phyloP scores from a whole-genome alignment of 371 early-diverging fungal genomes.

The Circinella umbellata region DNA sequence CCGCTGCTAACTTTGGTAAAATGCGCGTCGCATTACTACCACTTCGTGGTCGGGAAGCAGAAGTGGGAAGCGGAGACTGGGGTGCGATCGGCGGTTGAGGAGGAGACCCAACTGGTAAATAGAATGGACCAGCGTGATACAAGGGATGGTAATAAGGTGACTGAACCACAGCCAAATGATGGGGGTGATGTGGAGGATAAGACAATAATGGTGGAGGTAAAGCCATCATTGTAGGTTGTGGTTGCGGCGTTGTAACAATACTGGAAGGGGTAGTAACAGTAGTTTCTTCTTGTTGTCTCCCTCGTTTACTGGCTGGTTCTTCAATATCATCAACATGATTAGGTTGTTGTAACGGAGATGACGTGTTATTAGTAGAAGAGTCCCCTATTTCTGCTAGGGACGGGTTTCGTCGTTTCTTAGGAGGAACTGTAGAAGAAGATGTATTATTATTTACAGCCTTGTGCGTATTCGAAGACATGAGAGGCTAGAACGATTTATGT shows the following conservation, averaged over 20 bases:
- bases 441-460: constrained; percentile 3
- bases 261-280: not conserved
- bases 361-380: constrained; percentile 11
- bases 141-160: constrained; percentile 20
- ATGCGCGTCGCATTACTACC: constrained; percentile 8
- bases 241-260: not conserved
- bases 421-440: constrained; percentile 14
- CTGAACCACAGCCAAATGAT: not conserved
- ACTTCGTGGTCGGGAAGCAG: not conserved
- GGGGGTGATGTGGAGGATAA: constrained; percentile 11
- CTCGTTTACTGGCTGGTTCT: not conserved
- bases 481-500: too few species aligned
- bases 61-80: constrained; percentile 11
- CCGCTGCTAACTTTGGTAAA: constrained; percentile 9
- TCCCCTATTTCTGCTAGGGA: constrained; percentile 1
- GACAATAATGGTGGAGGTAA: constrained; percentile 19
- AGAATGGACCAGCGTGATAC: constrained; percentile 20
- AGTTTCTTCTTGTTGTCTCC: constrained; percentile 3
- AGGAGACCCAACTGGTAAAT: constrained; percentile 17
- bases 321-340: constrained; percentile 6
- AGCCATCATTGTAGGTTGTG: constrained; percentile 14
- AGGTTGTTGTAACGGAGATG: constrained; percentile 11
- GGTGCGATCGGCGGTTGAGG: constrained; percentile 15
- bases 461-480: not conserved
- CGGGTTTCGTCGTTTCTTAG: constrained; percentile 21